phyloP scores from a whole-genome alignment of 2,329 filamentous ascomycete species.

The Diaporthe sp. region DNA sequence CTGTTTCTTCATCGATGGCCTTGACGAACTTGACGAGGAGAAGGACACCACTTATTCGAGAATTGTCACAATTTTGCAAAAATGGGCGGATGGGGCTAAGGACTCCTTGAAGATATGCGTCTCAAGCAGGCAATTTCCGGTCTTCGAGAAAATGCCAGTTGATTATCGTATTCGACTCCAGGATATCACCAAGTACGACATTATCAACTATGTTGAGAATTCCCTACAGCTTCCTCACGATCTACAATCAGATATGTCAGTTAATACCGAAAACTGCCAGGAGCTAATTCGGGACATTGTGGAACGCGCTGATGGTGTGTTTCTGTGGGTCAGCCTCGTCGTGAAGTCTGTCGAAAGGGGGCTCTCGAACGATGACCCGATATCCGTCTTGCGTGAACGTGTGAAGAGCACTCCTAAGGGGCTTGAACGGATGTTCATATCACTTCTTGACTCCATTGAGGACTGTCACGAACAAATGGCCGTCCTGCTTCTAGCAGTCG shows the following conservation, averaged over 20 bases:
- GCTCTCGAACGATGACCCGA: neutral
- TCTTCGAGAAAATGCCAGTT: neutral
- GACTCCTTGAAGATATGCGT: neutral
- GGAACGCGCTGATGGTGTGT: neutral
- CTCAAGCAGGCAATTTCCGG: neutral
- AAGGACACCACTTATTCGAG: neutral
- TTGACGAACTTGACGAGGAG: neutral
- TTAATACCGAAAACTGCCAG: too few species aligned
- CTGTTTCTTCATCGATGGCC: neutral
- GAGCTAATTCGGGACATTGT: neutral
- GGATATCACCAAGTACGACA: neutral
- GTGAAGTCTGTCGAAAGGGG: neutral
- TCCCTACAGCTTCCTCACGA: accelerated
- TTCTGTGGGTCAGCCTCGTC: neutral
- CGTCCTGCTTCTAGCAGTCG: neutral
- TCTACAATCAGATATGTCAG: neutral
- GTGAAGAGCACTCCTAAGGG: neutral
- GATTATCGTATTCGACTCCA: neutral
- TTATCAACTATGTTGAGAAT: neutral
- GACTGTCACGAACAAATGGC: neutral
- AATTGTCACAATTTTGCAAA: neutral
- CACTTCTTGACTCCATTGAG: neutral
- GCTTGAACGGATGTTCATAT: neutral
- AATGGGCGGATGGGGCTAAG: neutral
- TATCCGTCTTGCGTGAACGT: neutral